Conservation (phyloP, 164 flowering plant species). For the Liquidambar formosana region DNA sequence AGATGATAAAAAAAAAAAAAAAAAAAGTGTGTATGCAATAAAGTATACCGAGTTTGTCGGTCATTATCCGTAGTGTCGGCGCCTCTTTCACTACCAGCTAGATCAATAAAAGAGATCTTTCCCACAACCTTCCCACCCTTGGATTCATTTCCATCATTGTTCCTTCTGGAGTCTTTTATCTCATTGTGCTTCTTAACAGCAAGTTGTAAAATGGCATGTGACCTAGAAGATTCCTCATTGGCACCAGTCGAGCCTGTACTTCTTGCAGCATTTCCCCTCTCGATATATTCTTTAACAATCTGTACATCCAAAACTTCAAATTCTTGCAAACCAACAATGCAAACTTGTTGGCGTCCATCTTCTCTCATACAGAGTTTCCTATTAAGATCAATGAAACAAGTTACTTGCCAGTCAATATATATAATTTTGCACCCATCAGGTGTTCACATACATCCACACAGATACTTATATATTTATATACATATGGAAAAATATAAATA, state of each 20-base stretch:
- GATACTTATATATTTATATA: background rate
- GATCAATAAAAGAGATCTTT: conserved; percentile 96
- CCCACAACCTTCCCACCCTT: conserved; percentile 80
- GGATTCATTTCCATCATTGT: conserved; percentile 66
- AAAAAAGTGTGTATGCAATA: background rate
- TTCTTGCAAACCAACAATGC: conserved; percentile 98
- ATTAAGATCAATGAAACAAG: conserved; percentile 19
- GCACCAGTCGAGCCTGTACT: conserved; percentile 99
- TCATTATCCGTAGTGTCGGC: conserved; percentile 99
- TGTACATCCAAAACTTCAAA: conserved; percentile 98
- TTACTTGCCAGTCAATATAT: conserved; percentile 1
- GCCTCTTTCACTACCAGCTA: conserved; percentile 99
- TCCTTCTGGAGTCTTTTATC: conserved; percentile 65
- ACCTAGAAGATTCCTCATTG: conserved; percentile 98
- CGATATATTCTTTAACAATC: conserved; percentile 90
- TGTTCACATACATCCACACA: background rate
- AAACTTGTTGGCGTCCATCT: conserved; percentile 98
- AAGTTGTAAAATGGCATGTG: conserved; percentile 97
- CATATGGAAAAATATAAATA: background rate
- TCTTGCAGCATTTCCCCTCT: conserved; percentile 93
- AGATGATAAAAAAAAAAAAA: background rate
- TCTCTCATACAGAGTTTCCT: conserved; percentile 99
- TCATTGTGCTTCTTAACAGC: conserved; percentile 83
- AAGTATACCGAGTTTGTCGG: conserved; percentile 79
- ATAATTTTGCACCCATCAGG: background rate